These are phyloP conservation scores for Elaeagnus macrophylla DNA, from an alignment of 306 rosid species.

Conservation along the genomic window DNA sequence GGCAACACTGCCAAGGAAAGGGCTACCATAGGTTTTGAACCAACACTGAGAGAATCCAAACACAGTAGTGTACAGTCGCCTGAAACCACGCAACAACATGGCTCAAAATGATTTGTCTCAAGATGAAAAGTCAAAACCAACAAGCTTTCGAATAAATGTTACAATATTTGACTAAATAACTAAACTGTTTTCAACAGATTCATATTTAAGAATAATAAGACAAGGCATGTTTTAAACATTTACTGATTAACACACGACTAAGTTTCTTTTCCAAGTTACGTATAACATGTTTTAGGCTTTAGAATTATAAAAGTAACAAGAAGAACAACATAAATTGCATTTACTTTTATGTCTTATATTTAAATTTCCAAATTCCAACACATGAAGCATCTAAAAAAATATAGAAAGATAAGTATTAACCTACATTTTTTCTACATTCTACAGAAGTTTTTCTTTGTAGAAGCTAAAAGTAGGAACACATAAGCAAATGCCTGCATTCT, in stretches of 20 bases:
- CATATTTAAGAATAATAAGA: background rate
- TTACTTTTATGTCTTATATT: background rate
- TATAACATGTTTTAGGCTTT: background rate
- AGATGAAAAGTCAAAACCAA: background rate
- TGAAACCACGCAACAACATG: slow-evolving; percentile 24
- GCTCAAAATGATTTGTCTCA: background rate
- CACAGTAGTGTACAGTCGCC: slow-evolving; percentile 60
- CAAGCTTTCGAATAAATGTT: background rate
- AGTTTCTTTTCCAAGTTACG: background rate
- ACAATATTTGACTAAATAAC: background rate
- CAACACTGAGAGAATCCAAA: slow-evolving; percentile 61
- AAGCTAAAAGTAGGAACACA: no score
- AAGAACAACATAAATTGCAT: background rate
- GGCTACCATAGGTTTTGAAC: slow-evolving; percentile 81
- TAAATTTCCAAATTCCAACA: background rate
- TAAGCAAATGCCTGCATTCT: no score
- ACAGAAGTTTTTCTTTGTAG: no score
- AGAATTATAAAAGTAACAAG: background rate
- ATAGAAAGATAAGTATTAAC: no score
- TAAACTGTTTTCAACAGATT: background rate
- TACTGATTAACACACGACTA: background rate
- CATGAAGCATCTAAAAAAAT: background rate
- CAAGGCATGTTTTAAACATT: background rate
- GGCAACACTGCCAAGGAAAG: slow-evolving; percentile 79
- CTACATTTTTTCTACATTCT: no score